phyloP scores from a whole-genome alignment of 345 rosid genomes.

The Lepidium didymum region DNA sequence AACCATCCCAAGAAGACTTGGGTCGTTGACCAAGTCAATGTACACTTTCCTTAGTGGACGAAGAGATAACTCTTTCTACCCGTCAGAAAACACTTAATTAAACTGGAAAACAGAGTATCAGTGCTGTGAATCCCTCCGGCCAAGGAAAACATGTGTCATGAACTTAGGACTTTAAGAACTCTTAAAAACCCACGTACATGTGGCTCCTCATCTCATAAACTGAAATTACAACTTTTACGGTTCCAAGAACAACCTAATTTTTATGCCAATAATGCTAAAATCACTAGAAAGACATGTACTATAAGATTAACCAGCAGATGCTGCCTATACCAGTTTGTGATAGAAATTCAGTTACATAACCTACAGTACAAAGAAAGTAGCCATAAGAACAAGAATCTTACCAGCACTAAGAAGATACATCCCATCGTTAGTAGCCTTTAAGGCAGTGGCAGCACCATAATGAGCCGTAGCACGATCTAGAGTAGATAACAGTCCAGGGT shows the following conservation, averaged over 20 bases:
- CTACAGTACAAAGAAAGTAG: neutral
- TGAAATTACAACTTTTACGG: neutral
- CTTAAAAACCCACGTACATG: neutral
- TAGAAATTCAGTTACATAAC: neutral
- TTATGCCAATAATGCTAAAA: neutral
- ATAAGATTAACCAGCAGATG: neutral
- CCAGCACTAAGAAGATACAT: constrained; percentile 98
- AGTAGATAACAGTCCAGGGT: constrained; percentile 78
- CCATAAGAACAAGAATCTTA: constrained; percentile 22
- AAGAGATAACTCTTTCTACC: too few species aligned
- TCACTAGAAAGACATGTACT: neutral
- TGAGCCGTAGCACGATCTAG: constrained; percentile 91
- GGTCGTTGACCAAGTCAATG: too few species aligned
- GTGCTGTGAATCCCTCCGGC: neutral
- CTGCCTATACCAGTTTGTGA: neutral
- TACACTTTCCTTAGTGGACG: too few species aligned
- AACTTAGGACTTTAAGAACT: neutral
- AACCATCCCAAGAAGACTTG: neutral
- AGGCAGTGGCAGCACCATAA: constrained; percentile 86
- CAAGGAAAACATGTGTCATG: neutral
- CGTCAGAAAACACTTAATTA: neutral
- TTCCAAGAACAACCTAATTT: neutral
- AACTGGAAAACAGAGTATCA: neutral
- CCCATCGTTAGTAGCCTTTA: constrained; percentile 77
- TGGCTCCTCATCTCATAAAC: neutral